Conservation (phyloP, 495 filamentous ascomycete species). For the Elaphomyces granulatus region DNA sequence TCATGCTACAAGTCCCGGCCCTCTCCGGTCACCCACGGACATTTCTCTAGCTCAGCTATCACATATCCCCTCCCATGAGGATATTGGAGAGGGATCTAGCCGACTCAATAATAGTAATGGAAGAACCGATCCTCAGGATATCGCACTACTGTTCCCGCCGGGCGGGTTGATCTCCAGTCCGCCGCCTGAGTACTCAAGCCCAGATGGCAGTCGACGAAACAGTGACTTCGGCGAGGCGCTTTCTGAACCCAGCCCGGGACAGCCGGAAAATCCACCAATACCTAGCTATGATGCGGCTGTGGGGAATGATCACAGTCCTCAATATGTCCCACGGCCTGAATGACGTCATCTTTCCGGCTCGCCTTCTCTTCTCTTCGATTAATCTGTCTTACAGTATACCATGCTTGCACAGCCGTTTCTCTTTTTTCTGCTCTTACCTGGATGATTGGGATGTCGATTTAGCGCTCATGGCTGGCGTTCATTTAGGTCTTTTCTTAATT, state of each 20-base stretch:
- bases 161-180: slow-evolving; percentile 26
- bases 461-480: slow-evolving; percentile 22
- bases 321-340: slow-evolving; percentile 4
- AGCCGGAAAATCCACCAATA: slow-evolving; percentile 10
- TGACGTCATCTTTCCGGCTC: no score
- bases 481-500: slow-evolving; percentile 1
- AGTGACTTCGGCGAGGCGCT: slow-evolving; percentile 30
- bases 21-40: slow-evolving; percentile 83
- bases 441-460: slow-evolving; percentile 13
- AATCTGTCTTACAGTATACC: no score
- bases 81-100: slow-evolving; percentile 62
- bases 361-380: no score
- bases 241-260: slow-evolving; percentile 16
- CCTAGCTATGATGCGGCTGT: slow-evolving; percentile 57
- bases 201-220: slow-evolving; percentile 41
- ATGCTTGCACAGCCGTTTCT: slow-evolving; percentile 1
- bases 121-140: slow-evolving; percentile 14
- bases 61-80: slow-evolving; percentile 58
- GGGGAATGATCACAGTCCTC: slow-evolving; percentile 9
- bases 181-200: slow-evolving; percentile 65
- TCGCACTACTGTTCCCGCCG: slow-evolving; percentile 22
- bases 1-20: slow-evolving; percentile 67
- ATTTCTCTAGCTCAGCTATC: slow-evolving; percentile 76
- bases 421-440: neutral
- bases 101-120: slow-evolving; percentile 26